Evolutionary conservation across 1,284 basidiomycete species (phyloP), one percentile per base, ranked within the genome.

Genomic region (Leccinum solheimii): DNA sequence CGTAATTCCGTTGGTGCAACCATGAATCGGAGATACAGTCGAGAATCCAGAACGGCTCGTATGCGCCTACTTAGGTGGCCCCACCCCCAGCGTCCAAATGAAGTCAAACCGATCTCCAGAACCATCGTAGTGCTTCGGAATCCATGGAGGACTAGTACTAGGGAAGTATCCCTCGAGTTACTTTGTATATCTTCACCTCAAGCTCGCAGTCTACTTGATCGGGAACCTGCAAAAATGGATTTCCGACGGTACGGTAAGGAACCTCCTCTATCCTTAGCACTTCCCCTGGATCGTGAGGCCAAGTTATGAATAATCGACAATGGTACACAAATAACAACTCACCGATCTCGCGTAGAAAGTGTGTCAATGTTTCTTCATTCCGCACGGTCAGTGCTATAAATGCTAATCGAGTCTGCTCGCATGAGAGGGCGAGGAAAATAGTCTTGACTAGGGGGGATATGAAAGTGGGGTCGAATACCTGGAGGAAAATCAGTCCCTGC

Each of bases 381-480:
- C 84, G 75, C 4, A 86, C 68, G 5, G 88, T 86, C 53, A 89
- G 69, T 2, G 88, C 86, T 59, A 91, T 79, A 19, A 88, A 68
- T 2, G 83, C 86, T 10, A 65, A 66, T 62, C 66, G 77, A 49
- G 62, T 62, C 30, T 10, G 57, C 26, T 56, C 56, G 5, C 34
- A 62, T 64, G 59, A 64, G n/a, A 90, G 73, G n/a, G 80, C 79
- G n/a, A 86, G 68, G 54, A 65, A 68, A 9, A 92, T 71, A 3
- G 82, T 81, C 4, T 78, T 75, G 1, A 86, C 78, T 3, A 92
- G 78, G 0, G 86, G 75, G 5, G 83, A 80, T 45, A 91, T 81
- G 51, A 91, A 77, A 11, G 72, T 73, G 4, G 87, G 86, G 66
- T 91, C 88, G 67, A 88, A 92, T 3, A 90, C 83, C 90, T 92